These are phyloP conservation scores for Trichoderma breve DNA, from an alignment of 2,329 filamentous ascomycete genomes.

Conservation along the genomic window DNA sequence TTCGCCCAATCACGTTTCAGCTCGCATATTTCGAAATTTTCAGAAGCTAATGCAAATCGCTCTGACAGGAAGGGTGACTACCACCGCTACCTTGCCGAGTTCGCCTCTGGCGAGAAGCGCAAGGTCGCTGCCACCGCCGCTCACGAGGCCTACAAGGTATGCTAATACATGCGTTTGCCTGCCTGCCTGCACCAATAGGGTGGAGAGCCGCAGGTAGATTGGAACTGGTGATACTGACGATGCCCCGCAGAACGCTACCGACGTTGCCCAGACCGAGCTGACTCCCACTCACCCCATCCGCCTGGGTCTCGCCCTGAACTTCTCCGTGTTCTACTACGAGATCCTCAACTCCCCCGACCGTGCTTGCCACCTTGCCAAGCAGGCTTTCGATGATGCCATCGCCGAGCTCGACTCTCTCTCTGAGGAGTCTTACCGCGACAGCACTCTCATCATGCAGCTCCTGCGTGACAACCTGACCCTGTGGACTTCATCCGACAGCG, in stretches of 20 bases:
- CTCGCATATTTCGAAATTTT: slow-evolving; percentile 8
- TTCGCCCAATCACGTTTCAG: slow-evolving; percentile 6
- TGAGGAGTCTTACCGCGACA: slow-evolving; percentile 98
- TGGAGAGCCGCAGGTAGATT: neutral
- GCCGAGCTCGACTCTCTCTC: slow-evolving; percentile 97
- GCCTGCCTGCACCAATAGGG: neutral
- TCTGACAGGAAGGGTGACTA: slow-evolving; percentile 86
- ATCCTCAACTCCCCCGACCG: slow-evolving; percentile 97
- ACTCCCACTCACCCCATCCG: slow-evolving; percentile 97
- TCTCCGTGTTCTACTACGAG: slow-evolving; percentile 99
- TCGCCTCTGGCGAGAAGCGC: slow-evolving; percentile 88
- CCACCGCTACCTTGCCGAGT: slow-evolving; percentile 93
- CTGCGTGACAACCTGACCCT: slow-evolving; percentile 97
- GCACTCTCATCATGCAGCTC: slow-evolving; percentile 98
- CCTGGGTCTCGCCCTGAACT: slow-evolving; percentile 95
- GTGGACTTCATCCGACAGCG: slow-evolving; percentile 92
- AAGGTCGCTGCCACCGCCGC: slow-evolving; percentile 83
- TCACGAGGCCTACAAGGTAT: slow-evolving; percentile 96
- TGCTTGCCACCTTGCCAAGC: slow-evolving; percentile 97
- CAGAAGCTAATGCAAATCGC: slow-evolving; percentile 20
- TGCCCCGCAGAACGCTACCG: slow-evolving; percentile 80
- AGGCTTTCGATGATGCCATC: slow-evolving; percentile 98
- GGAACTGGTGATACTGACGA: neutral
- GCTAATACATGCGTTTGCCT: neutral
- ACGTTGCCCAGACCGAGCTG: slow-evolving; percentile 96